Base-by-base conservation (phyloP, 768 basidiomycete genomes). In the Amyloporia xantha region DNA sequence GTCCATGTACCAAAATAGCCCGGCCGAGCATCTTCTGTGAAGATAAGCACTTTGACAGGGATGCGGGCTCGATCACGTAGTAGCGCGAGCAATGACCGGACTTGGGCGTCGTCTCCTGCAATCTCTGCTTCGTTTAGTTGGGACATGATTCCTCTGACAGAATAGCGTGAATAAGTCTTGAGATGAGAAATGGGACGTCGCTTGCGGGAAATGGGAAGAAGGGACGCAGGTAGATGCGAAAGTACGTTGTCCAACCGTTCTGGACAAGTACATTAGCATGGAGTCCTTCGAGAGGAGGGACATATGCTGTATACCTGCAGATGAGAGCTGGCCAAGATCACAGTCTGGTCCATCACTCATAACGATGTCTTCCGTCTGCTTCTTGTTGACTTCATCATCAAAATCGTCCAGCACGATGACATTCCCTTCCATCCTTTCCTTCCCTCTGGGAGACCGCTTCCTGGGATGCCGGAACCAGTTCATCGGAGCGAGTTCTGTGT, bases 1-100 rank as follows among this genome's bases (percentile, higher is more conserved):
- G 92, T 93, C 85, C 90, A 97, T 5, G 96, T 98, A 19, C 94
- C 95, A 58, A 82, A 86, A 66, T 95, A 98, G 1, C 92, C 92
- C 11, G 96, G 95, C 41, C 96, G 81, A 0, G 77, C 74, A 63
- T 98, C 91, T 49, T 85, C 84, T 13, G 72, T 67, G 65, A 96
- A 98, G 50, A 89, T 82, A 35, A 98, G 71, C 2, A 83, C 79
- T 67, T 96, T 98, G 43, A 82, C 79, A 0, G 86, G 86, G 40
- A 91, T 71, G 21, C 71, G 59, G 4, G 63, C 65, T 11, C 85
- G 79, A 52, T 92, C 74, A 44, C 72, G 69, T 9, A 99, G 73
- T 50, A 78, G 65, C 10, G 68, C 61, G 33, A 86, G 71, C 10
- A 91, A 68, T n/a, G 70, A 65, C 23, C 88, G 81, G 17, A 89